Evolutionary conservation across 2,329 filamentous ascomycete species (phyloP), one percentile per base, ranked within the genome.

Genomic region (Chaetomium sp.): DNA sequence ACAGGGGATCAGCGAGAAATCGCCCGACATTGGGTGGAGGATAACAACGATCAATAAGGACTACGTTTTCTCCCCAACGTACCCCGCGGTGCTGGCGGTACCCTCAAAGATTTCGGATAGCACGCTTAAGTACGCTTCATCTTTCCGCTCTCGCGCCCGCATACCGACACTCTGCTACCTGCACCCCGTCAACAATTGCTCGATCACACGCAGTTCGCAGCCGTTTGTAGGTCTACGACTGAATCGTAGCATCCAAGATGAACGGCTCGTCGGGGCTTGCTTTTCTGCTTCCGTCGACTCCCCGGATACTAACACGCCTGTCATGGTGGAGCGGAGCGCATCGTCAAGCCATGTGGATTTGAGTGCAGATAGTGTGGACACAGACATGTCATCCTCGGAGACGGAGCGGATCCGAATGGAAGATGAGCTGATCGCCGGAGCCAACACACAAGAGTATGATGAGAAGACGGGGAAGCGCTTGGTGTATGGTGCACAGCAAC

Each of bases 171-270:
- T 99, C 41, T 91, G 91, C 27, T 99, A 99, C 70, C 82, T 96
- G n/a, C 94, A 99, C 70, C 89, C 90, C 0, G 79, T 96, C 65
- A 99, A 97, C 69, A 96, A 95, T 69, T 97, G 94, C 71, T 94
- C 91, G 32, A 96, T 99, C 61, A 96, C 92, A 1, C 82, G 94
- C 68, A 95, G 91, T 67, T 95, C 92, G 3, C 94, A 99, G 69
- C 94, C 94, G 0, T 77, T 92, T 55, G 88, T 92, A 1, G 94
- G 94, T 11, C 82, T 97, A 32, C 84, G 88, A 49, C 84, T 88
- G 59, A 94, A 95, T 66, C 85, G 92, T 44, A 97, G 91, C 66
- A 89, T 95, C 36, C 94, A 99, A 69, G 94, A 99, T 67, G 94
- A 99, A 72, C 90, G 91, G 65, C 81, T 99, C 4, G 86, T 99